Base-by-base conservation (phyloP, 768 basidiomycete genomes). In the Brasilioporus rufonigricans region DNA sequence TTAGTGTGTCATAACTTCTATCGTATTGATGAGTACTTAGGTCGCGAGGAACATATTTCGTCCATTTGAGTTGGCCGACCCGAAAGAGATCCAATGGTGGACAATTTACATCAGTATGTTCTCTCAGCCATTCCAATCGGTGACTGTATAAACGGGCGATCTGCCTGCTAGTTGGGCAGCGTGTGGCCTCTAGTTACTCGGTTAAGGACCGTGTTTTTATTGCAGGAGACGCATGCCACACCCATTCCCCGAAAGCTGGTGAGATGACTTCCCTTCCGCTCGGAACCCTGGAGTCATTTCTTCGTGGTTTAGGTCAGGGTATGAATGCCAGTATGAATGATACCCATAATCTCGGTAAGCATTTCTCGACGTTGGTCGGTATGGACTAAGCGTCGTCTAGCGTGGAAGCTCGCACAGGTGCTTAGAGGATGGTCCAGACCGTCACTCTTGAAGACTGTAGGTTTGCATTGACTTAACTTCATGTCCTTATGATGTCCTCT, bases 261-360 rank as follows among this genome's bases (percentile, higher is more conserved):
- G 44, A 44, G 71, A 49, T 6, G 12, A 0, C 48, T n/a, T 21
- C 1, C 12, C 10, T 46, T 16, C 21, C 4, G 29, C 2, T 24
- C 7, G 12, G 13, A 19, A 39, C 13, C 18, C 16, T 11, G 24
- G 3, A 26, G 45, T 33, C 21, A 44, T 41, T 56, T 19, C 36
- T 45, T 27, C 19, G 0, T 24, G 44, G n/a, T 54, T 32, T 33
- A 84, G 83, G 86, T 11, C 87, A 89, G 65, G 87, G 85, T 12
- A 85, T 87, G 86, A 87, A 87, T 60, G 86, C 85, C 5, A 83
- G 83, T 54, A 88, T 89, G 82, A 83, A 81, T 48, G 88, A 89
- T 62, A 77, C 82, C 14, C 87, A 87, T 59, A 89, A 89, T 62
- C 76, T 90, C n/a, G 78, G 83, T 79, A 56, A 36, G 69, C 56